phyloP scores from a whole-genome alignment of 306 rosid species.

The Elaeagnus macrophylla region DNA sequence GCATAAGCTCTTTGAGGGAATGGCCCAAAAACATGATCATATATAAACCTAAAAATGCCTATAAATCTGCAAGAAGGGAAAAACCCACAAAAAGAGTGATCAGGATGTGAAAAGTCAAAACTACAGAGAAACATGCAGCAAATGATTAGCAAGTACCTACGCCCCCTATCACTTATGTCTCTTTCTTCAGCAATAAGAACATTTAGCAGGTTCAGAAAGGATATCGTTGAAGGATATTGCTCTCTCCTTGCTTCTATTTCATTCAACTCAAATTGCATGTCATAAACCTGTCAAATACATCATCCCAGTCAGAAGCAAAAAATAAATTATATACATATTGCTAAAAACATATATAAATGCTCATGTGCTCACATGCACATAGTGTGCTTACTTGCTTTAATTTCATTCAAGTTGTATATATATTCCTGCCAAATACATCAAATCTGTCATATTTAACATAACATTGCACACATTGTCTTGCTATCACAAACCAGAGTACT shows the following conservation, averaged over 20 bases:
- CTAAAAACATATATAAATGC: neutral
- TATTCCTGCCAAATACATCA: no score
- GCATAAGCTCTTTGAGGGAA: constrained; percentile 94
- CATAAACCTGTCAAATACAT: constrained; percentile 68
- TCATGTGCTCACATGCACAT: constrained; percentile 1
- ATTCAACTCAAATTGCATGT: constrained; percentile 90
- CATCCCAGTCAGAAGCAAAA: constrained; percentile 8
- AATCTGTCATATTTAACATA: no score
- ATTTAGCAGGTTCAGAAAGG: constrained; percentile 86
- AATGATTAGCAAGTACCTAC: constrained; percentile 42
- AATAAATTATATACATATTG: no score
- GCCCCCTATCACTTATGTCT: constrained; percentile 87
- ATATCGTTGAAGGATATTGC: constrained; percentile 87
- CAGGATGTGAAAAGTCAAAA: constrained; percentile 7
- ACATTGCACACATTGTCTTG: no score
- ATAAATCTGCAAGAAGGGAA: constrained; percentile 53
- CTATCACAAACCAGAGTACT: no score
- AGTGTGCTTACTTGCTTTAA: no score
- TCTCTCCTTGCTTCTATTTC: constrained; percentile 96
- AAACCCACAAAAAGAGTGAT: constrained; percentile 6
- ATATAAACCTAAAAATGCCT: constrained; percentile 86
- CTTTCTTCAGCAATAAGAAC: constrained; percentile 87
- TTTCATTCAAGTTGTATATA: no score
- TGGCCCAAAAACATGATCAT: constrained; percentile 96
- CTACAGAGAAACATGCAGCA: constrained; percentile 11